Evolutionary conservation across 176 grass and related monocot genomes (phyloP).

Genomic region (Triticum timopheevii): DNA sequence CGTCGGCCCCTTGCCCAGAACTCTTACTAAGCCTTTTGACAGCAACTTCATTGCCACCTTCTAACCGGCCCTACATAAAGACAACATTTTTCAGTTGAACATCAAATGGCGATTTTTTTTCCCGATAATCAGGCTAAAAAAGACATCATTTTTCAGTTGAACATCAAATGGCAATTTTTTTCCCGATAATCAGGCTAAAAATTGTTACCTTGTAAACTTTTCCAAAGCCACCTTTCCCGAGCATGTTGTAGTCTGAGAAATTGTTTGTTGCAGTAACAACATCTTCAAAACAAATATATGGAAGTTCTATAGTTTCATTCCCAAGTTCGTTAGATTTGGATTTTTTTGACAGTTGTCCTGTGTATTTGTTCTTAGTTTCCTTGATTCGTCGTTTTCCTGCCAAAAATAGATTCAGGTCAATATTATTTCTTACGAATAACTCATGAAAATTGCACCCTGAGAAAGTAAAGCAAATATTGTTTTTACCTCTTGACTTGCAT

Average conservation of each 20-base stretch:
- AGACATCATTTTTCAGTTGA: not conserved
- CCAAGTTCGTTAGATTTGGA: slow-evolving; percentile 3
- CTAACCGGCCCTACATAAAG: slow-evolving; percentile 38
- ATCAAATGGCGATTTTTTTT: not conserved
- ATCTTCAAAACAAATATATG: slow-evolving; percentile 34
- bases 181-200: not conserved
- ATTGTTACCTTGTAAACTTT: slow-evolving; percentile 51
- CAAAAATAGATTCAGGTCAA: not conserved
- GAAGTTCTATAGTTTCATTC: slow-evolving; percentile 2
- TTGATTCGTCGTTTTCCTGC: slow-evolving; percentile 21
- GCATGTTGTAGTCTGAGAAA: slow-evolving; percentile 43
- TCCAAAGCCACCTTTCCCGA: slow-evolving; percentile 59
- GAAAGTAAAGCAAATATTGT: not conserved
- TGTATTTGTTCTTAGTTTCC: not conserved
- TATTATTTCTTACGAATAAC: not conserved
- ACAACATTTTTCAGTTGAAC: not conserved
- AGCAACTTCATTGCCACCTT: slow-evolving; percentile 49
- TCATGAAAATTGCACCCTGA: not conserved
- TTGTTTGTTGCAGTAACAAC: slow-evolving; percentile 42
- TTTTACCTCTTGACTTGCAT: slow-evolving; percentile 36
- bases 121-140: not conserved
- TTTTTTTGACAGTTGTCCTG: not conserved
- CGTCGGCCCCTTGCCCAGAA: slow-evolving; percentile 34
- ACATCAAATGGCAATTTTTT: not conserved
- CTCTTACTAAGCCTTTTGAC: slow-evolving; percentile 28